Evolutionary conservation across 768 basidiomycete species (phyloP).

Genomic region (Lactarius tabidus): DNA sequence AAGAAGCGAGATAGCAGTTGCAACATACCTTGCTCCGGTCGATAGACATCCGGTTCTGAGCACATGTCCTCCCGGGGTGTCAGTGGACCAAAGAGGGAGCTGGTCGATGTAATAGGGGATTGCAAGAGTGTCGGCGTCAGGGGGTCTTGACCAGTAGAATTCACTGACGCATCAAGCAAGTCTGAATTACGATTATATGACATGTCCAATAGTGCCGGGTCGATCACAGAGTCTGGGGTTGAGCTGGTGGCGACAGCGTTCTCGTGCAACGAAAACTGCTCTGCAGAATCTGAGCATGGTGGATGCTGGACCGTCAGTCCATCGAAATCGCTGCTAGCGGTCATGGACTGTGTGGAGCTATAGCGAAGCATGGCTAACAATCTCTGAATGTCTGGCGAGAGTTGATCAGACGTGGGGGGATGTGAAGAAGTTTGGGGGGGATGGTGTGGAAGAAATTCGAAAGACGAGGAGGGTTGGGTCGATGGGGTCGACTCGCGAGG

Average conservation of each 20-base stretch:
- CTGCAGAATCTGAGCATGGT: conserved; percentile 33
- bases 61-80: conserved; percentile 34
- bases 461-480: neutral
- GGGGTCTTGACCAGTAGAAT: conserved; percentile 26
- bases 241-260: neutral
- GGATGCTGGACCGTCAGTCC: conserved; percentile 49
- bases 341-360: neutral
- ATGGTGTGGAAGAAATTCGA: neutral
- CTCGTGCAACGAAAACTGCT: neutral
- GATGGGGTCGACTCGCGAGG: neutral
- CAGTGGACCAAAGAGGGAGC: conserved; percentile 32
- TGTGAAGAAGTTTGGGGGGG: neutral
- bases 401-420: conserved; percentile 6
- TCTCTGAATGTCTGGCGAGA: conserved; percentile 13
- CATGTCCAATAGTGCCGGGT: conserved; percentile 23
- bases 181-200: conserved; percentile 7
- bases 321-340: conserved; percentile 29
- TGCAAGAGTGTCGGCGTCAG: conserved; percentile 23
- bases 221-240: conserved; percentile 22
- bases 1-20: neutral
- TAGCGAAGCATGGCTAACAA: conserved; percentile 1
- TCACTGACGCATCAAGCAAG: neutral
- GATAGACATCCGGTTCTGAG: conserved; percentile 36
- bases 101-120: conserved; percentile 21
- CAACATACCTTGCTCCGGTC: conserved; percentile 24